Base-by-base conservation (phyloP, 192 early-diverging fungal species). In the Rhizoclosmatium globosum region DNA sequence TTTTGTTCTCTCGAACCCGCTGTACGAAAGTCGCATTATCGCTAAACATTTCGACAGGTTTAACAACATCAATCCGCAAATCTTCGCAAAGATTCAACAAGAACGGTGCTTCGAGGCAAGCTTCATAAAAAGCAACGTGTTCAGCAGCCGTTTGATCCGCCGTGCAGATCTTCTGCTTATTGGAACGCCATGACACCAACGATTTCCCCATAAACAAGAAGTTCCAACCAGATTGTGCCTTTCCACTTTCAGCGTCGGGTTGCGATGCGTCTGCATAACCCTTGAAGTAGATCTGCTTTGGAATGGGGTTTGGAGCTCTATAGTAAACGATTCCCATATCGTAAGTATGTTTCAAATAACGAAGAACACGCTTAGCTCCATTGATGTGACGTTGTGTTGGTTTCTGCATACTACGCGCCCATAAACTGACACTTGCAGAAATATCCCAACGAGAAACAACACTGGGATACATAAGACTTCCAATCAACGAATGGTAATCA, bases 61-160 rank as follows among this genome's bases (percentile, higher is more conserved):
- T 65, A 13, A 38, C 38, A 2, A 65, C 64, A 1, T 65, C 2
- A 2, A 65, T 65, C 64, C 38, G n/a, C 15, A 65, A 38, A 2
- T 65, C 64, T 2, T 65, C 1, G 2, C 64, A 65, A 1, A 65
- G 1, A 38, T 65, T 65, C 64, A 65, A 38, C 39, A 65, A 38
- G 38, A 21, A 38, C 13, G 64, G 64, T 13, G 64, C 1, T 65
- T 65, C 64, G 39, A 38, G 64, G 38, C 19, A 15, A 21, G 19
- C 64, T 2, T 65, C 64, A 2, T 65, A 65, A 65, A 65, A 65
- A 15, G n/a, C n/a, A 38, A 65, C 39, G 2, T 65, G 64, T 2
- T 65, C 64, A 1, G 64, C 64, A 65, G 64, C 64, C 39, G 64
- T 65, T 65, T 65, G 64, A 2, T 65, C 64, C 13, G 64, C 64